Conservation (phyloP, 805 yeast genomes). For the Metschnikowia rubicola region DNA sequence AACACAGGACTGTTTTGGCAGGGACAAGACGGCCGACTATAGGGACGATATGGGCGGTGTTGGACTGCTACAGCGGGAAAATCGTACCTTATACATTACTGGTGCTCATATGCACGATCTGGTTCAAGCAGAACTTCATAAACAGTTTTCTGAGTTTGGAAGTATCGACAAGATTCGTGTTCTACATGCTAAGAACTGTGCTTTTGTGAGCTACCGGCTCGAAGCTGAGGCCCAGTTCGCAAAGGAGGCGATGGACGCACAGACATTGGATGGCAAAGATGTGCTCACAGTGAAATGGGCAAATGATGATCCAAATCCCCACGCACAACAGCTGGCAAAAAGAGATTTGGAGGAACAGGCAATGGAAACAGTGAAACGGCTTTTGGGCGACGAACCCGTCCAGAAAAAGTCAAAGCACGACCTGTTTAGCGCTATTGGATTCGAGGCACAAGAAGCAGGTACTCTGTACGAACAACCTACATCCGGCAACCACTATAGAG, state of each 20-base stretch:
- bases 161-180: conserved; percentile 63
- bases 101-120: conserved; percentile 42
- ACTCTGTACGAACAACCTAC: too few species aligned
- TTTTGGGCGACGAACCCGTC: conserved; percentile 27
- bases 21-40: conserved; percentile 78
- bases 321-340: conserved; percentile 49
- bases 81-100: conserved; percentile 76
- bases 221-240: conserved; percentile 90
- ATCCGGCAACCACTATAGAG: too few species aligned
- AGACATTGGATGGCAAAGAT: conserved; percentile 61
- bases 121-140: conserved; percentile 32
- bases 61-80: conserved; percentile 70
- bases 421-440: neutral
- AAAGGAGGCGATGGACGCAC: conserved; percentile 89
- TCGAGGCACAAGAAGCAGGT: too few species aligned
- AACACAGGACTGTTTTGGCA: conserved; percentile 85
- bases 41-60: conserved; percentile 94
- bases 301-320: conserved; percentile 79
- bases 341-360: conserved; percentile 51
- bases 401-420: neutral
- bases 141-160: conserved; percentile 72
- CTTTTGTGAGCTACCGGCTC: conserved; percentile 66
- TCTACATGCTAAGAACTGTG: conserved; percentile 61
- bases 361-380: conserved; percentile 47
- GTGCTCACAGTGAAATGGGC: conserved; percentile 82